Evolutionary conservation across 2,329 filamentous ascomycete species (phyloP), one percentile per base, ranked within the genome.

Genomic region (Stagonosporopsis chrysanthemi): DNA sequence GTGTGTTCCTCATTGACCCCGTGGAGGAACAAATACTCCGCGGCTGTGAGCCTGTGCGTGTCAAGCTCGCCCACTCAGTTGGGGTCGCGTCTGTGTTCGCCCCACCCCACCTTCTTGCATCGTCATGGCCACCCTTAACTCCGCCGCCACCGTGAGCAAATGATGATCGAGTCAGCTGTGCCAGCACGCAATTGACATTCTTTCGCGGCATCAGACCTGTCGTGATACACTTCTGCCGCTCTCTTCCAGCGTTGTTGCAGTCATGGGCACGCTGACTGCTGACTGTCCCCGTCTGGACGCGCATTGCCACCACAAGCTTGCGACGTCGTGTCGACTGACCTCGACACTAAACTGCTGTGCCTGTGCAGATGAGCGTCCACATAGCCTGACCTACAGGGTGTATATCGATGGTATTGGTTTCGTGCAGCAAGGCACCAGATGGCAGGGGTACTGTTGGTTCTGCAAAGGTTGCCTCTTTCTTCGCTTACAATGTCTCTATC

Each of bases 371-470:
- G 70, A 73, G 49, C 69, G 77, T 35, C 60, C 72, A 2, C 80
- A 83, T 53, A 72, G 78, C 3, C 65, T 73, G 2, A 74, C 76
- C 0, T 83, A 83, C 58, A 68, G 71, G 12, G 77, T 79, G 0
- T 83, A 83, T 62, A 77, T 83, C 36, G 81, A 82, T 52, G 81
- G 81, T 19, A 72, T 82, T n/a, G 81, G 81, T 9, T 80, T 80
- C 40, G 80, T 82, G 6, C 74, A 77, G 33, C 71, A 80, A 23
- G 81, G 80, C 2, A 80, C 76, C 5, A 63, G 81, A 36, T 82
- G 81, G 80, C 78, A 83, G 62, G 70, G 78, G 52, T 83, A 83
- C 56, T 83, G 81, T 61, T 82, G 80, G 80, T 81, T 78, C 61
- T 83, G 81, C 60, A 80, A 80, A 68, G 75, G 77, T 75, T 61